Evolutionary conservation across 306 rosid species (phyloP).

Genomic region (Glycine tomentella): DNA sequence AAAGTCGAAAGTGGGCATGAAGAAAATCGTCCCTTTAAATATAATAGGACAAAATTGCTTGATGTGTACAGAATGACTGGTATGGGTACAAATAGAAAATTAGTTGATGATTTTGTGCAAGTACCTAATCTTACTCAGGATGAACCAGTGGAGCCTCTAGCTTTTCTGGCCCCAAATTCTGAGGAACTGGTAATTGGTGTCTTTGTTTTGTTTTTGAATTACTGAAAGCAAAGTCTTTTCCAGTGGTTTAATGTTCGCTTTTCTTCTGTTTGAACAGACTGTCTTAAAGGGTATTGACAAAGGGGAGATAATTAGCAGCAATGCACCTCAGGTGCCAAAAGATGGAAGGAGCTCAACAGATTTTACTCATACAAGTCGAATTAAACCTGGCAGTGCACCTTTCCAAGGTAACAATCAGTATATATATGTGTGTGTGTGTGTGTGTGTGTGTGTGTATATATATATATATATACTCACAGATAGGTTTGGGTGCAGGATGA

Average conservation of each 20-base stretch:
- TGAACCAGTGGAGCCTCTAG: constrained; percentile 81
- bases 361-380: constrained; percentile 67
- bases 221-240: constrained; percentile 18
- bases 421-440: too few relatives aligned
- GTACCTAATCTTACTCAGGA: constrained; percentile 74
- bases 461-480: not conserved
- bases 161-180: constrained; percentile 64
- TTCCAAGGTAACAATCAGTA: constrained; percentile 40
- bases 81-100: constrained; percentile 50
- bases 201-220: constrained; percentile 37
- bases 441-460: too few relatives aligned
- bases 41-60: constrained; percentile 77
- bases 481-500: constrained; percentile 34
- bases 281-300: constrained; percentile 88
- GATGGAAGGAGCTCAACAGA: constrained; percentile 77
- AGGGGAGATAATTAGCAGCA: constrained; percentile 85
- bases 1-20: constrained; percentile 65
- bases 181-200: constrained; percentile 81
- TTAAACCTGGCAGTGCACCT: constrained; percentile 67
- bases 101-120: constrained; percentile 73
- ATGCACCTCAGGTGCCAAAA: constrained; percentile 82
- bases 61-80: constrained; percentile 77
- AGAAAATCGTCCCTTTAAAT: constrained; percentile 64
- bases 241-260: constrained; percentile 44
- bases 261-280: constrained; percentile 59